These are phyloP conservation scores for Emmonsia crescens DNA, from an alignment of 2,329 filamentous ascomycete genomes.

Conservation along the genomic window DNA sequence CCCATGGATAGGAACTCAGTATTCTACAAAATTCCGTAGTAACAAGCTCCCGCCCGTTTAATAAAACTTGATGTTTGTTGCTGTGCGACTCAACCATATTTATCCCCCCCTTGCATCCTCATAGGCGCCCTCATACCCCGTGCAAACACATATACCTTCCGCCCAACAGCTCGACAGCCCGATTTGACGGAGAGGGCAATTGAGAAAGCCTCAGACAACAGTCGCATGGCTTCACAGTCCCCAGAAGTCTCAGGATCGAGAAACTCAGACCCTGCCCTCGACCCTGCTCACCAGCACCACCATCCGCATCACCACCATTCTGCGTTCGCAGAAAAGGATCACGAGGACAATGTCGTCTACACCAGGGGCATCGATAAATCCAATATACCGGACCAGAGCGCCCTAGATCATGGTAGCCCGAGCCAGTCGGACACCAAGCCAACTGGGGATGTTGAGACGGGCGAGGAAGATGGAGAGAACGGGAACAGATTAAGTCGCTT, in stretches of 20 bases:
- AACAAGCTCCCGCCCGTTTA: not conserved
- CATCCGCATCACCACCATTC: slow-evolving; percentile 1
- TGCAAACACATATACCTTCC: not conserved
- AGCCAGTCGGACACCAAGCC: slow-evolving; percentile 11
- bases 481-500: slow-evolving; percentile 19
- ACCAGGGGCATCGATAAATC: slow-evolving; percentile 34
- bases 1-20: no score
- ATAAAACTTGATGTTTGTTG: not conserved
- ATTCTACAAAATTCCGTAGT: no score
- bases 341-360: slow-evolving; percentile 1
- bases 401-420: slow-evolving; percentile 32
- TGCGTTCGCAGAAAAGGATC: not conserved
- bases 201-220: not conserved
- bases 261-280: not conserved
- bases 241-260: not conserved
- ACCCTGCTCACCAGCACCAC: slow-evolving; percentile 4
- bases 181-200: not conserved
- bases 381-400: slow-evolving; percentile 23
- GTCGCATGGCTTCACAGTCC: not conserved
- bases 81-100: not conserved
- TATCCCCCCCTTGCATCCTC: not conserved
- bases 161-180: not conserved
- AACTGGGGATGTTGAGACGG: slow-evolving; percentile 33
- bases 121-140: not conserved
- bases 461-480: slow-evolving; percentile 21